Evolutionary conservation across 2,329 filamentous ascomycete species (phyloP).

Genomic region (Plenodomus biglobosus): DNA sequence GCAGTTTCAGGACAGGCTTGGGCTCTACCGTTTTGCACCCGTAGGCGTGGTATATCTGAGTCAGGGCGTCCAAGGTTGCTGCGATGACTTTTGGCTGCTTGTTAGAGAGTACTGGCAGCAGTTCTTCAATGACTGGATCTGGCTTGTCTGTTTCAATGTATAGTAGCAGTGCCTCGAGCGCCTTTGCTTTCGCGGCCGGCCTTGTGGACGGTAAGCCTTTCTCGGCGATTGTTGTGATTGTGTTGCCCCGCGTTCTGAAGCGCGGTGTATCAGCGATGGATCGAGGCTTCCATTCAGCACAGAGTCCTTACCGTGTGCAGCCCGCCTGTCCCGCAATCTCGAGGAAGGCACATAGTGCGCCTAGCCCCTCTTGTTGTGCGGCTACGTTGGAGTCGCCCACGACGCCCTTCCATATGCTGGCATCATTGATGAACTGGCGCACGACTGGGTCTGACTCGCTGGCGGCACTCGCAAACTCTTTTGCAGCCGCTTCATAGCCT

Average conservation of each 20-base stretch:
- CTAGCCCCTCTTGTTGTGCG: constrained; percentile 90
- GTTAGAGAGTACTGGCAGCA: constrained; percentile 78
- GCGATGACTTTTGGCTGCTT: constrained; percentile 90
- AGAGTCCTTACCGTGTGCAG: constrained; percentile 61
- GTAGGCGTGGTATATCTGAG: constrained; percentile 86
- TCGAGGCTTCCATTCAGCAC: not conserved
- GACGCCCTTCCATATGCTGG: constrained; percentile 85
- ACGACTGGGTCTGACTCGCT: constrained; percentile 86
- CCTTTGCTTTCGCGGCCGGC: constrained; percentile 82
- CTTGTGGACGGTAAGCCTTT: constrained; percentile 88
- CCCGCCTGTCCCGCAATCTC: constrained; percentile 84
- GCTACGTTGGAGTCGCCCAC: constrained; percentile 95
- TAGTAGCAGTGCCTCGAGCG: constrained; percentile 81
- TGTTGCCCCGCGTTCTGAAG: constrained; percentile 68
- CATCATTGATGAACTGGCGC: constrained; percentile 81
- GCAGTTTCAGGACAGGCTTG: constrained; percentile 81
- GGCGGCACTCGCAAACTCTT: constrained; percentile 80
- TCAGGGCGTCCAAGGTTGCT: constrained; percentile 73
- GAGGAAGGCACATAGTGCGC: constrained; percentile 84
- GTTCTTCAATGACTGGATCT: constrained; percentile 83
- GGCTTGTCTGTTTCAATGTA: constrained; percentile 88
- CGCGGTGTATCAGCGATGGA: constrained; percentile 18
- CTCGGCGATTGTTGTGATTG: constrained; percentile 79
- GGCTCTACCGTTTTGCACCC: constrained; percentile 93
- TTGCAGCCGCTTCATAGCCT: constrained; percentile 89